Evolutionary conservation across 1,284 basidiomycete genomes (phyloP).

Genomic region (Trichosporon sp.): DNA sequence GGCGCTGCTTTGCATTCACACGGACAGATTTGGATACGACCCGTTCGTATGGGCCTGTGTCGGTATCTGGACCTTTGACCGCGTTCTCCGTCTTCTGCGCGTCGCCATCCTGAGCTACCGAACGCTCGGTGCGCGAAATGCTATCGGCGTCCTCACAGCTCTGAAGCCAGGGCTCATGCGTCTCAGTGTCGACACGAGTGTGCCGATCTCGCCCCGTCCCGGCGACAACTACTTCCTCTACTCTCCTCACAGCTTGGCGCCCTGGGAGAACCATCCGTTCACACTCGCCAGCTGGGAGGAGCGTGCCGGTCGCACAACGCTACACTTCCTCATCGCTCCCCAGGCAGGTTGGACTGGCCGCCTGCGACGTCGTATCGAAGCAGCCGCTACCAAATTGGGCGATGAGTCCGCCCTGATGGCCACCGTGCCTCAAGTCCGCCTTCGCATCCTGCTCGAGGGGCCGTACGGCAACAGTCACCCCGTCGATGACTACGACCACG

Average conservation of each 20-base stretch:
- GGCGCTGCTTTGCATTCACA: conserved; percentile 25
- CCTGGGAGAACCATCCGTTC: conserved; percentile 37
- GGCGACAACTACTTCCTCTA: conserved; percentile 35
- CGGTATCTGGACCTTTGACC: conserved; percentile 30
- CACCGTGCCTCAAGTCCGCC: neutral
- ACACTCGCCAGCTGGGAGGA: conserved; percentile 24
- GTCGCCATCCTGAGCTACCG: conserved; percentile 22
- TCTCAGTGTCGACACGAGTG: conserved; percentile 21
- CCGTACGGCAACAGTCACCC: conserved; percentile 29
- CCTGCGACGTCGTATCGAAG: conserved; percentile 6
- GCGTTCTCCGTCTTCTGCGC: conserved; percentile 25
- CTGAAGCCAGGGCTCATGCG: conserved; percentile 22
- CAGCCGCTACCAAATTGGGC: neutral
- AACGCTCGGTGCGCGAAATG: conserved; percentile 14
- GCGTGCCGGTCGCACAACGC: conserved; percentile 4
- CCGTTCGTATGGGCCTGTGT: conserved; percentile 26
- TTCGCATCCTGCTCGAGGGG: conserved; percentile 29
- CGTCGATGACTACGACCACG: conserved; percentile 22
- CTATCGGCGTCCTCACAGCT: conserved; percentile 15
- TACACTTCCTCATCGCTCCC: conserved; percentile 29
- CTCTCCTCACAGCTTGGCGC: conserved; percentile 20
- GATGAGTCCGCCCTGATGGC: neutral
- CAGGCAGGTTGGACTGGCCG: conserved; percentile 22
- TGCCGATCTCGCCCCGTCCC: conserved; percentile 19
- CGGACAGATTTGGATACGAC: conserved; percentile 23